A percentile compares a stretch with the other conserved stretches of the same genome.
Evolutionary conservation across 1,284 basidiomycete genomes (phyloP).

Genomic region (Tylopilus sp.): DNA sequence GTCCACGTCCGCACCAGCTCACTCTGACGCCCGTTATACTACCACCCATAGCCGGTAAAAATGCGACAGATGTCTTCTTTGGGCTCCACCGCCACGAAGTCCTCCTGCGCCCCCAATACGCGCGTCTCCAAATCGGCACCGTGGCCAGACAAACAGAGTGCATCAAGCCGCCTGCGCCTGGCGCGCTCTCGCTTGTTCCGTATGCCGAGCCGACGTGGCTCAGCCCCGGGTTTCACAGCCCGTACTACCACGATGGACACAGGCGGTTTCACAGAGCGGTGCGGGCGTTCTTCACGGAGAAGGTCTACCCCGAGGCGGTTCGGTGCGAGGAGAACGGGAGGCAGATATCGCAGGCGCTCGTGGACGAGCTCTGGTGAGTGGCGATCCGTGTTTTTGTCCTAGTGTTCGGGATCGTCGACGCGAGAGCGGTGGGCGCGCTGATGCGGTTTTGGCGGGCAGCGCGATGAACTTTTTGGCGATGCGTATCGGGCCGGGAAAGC

Average conservation of each 20-base stretch:
- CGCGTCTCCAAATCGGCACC: constrained; percentile 76
- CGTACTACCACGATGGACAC: constrained; percentile 81
- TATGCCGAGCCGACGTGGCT: constrained; percentile 93
- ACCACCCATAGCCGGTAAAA: constrained; percentile 52
- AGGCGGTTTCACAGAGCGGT: constrained; percentile 62
- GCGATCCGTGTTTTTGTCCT: not conserved
- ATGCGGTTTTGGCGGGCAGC: constrained; percentile 34
- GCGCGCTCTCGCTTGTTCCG: constrained; percentile 73
- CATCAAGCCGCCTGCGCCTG: constrained; percentile 58
- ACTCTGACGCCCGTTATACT: not conserved
- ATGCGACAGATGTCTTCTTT: constrained; percentile 88
- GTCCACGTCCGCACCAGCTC: not conserved
- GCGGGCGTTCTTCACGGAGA: constrained; percentile 60
- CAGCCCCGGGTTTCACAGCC: constrained; percentile 70
- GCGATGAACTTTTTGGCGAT: constrained; percentile 83
- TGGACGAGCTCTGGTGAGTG: constrained; percentile 69
- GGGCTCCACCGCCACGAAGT: constrained; percentile 90
- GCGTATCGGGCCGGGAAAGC: constrained; percentile 87
- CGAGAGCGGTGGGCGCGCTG: not conserved
- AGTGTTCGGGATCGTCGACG: not conserved
- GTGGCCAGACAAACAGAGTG: constrained; percentile 66
- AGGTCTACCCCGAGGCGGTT: constrained; percentile 61
- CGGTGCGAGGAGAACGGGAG: constrained; percentile 80
- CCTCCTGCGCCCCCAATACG: constrained; percentile 76
- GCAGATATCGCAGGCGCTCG: constrained; percentile 67